Conservation (phyloP, 148 eudicot species). For the Polygonum aviculare region DNA sequence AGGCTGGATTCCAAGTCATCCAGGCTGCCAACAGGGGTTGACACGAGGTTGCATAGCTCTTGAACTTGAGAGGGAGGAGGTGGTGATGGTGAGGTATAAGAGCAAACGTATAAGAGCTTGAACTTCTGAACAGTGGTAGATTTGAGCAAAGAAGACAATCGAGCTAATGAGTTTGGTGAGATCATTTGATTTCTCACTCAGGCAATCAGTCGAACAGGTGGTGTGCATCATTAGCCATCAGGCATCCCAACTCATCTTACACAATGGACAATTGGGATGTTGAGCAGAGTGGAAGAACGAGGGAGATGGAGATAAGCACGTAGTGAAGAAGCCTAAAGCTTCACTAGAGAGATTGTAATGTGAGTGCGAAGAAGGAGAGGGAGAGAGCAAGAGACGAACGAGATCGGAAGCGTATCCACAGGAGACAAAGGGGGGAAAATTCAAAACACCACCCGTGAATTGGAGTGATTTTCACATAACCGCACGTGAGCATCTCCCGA, state of each 20-base stretch:
- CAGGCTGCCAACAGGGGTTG: constrained; percentile 36
- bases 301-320: too few species aligned
- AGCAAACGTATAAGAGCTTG: constrained; percentile 8
- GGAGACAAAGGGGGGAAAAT: too few species aligned
- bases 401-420: not conserved
- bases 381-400: not conserved
- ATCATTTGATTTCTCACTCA: constrained; percentile 7
- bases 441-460: too few species aligned
- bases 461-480: too few species aligned
- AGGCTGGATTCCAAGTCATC: constrained; percentile 49
- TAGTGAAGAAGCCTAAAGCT: not conserved
- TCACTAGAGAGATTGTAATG: not conserved
- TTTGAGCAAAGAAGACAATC: constrained; percentile 14
- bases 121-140: constrained; percentile 19
- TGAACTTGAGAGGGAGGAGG: constrained; percentile 15
- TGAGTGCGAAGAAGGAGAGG: too few species aligned
- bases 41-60: constrained; percentile 39
- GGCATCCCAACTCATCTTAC: not conserved
- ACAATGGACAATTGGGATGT: not conserved
- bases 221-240: not conserved
- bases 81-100: constrained; percentile 17
- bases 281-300: not conserved
- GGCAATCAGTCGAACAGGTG: not conserved
- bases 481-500: too few species aligned
- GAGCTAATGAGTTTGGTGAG: constrained; percentile 1